Conservation (phyloP, 176 grass and related monocot genomes). For the Eremochloa ophiuroides region DNA sequence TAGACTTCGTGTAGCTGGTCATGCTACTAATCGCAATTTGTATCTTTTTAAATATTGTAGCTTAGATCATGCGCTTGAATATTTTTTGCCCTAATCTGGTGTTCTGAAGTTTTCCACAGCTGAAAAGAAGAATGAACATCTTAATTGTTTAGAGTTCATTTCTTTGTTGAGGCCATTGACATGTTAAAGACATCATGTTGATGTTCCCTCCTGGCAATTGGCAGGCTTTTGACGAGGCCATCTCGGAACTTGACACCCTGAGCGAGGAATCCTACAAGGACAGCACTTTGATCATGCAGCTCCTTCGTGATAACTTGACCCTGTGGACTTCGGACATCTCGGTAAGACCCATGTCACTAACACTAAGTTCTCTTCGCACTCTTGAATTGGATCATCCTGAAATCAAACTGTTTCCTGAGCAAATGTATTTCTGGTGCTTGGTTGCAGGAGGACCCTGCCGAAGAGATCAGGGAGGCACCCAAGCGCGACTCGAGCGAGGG, state of each 20-base stretch:
- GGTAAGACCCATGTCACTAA: constrained; percentile 5
- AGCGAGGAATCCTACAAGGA: constrained; percentile 93
- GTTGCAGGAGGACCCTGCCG: constrained; percentile 42
- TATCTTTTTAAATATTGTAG: not conserved
- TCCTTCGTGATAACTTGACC: constrained; percentile 85
- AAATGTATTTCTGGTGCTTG: not conserved
- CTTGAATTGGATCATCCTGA: not conserved
- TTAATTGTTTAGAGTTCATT: not conserved
- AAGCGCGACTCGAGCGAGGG: constrained; percentile 33
- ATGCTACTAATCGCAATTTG: not conserved
- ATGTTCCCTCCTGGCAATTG: not conserved
- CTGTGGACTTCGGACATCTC: constrained; percentile 81
- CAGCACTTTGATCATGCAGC: constrained; percentile 90
- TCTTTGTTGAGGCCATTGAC: not conserved
- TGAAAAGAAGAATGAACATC: not conserved
- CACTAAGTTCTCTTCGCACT: not conserved
- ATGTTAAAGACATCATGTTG: constrained; percentile 18
- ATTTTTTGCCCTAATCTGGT: not conserved
- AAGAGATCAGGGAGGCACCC: constrained; percentile 45
- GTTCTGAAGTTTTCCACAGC: not conserved
- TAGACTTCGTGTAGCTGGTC: not conserved
- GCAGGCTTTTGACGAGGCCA: constrained; percentile 88
- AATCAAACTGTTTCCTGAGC: not conserved
- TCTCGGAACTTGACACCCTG: constrained; percentile 81
- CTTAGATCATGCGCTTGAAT: not conserved